Conservation (phyloP, 192 early-diverging fungal genomes). For the Entophlyctis luteolus region DNA sequence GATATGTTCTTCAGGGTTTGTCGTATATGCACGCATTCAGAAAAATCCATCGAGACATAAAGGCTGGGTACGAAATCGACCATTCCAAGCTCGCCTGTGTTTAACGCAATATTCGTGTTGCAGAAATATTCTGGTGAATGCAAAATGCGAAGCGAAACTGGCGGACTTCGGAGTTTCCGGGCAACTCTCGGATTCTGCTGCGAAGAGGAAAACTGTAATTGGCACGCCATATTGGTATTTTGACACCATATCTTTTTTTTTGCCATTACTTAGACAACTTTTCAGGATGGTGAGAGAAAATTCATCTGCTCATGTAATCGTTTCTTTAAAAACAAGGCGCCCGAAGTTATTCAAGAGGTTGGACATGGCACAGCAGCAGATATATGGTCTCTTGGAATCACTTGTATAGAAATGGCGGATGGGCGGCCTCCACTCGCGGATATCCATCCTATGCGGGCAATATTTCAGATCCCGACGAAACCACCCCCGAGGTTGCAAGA, state of each 20-base stretch:
- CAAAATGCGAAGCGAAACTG: slow-evolving; percentile 52
- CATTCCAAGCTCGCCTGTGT: background rate
- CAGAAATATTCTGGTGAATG: slow-evolving; percentile 54
- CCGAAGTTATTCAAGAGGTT: slow-evolving; percentile 65
- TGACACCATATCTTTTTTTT: background rate
- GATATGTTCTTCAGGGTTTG: slow-evolving; percentile 49
- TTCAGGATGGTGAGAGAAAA: slow-evolving; percentile 12
- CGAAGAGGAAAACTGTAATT: slow-evolving; percentile 59
- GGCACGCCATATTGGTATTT: slow-evolving; percentile 58
- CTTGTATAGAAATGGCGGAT: slow-evolving; percentile 63
- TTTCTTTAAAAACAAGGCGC: slow-evolving; percentile 33
- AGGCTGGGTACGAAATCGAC: slow-evolving; percentile 45
- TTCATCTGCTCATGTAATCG: background rate
- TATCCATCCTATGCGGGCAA: slow-evolving; percentile 62
- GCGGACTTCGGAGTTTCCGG: slow-evolving; percentile 66
- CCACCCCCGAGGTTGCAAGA: slow-evolving; percentile 55
- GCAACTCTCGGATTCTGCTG: slow-evolving; percentile 47
- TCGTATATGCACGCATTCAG: slow-evolving; percentile 52
- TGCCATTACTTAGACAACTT: background rate
- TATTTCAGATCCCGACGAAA: slow-evolving; percentile 61
- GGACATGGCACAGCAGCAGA: slow-evolving; percentile 60
- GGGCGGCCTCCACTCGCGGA: slow-evolving; percentile 58
- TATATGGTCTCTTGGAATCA: slow-evolving; percentile 63
- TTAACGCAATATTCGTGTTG: background rate
- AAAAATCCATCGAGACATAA: slow-evolving; percentile 66